These are phyloP conservation scores for Cutaneotrichosporon dermatis DNA, from an alignment of 1,284 basidiomycete species.

Conservation along the genomic window DNA sequence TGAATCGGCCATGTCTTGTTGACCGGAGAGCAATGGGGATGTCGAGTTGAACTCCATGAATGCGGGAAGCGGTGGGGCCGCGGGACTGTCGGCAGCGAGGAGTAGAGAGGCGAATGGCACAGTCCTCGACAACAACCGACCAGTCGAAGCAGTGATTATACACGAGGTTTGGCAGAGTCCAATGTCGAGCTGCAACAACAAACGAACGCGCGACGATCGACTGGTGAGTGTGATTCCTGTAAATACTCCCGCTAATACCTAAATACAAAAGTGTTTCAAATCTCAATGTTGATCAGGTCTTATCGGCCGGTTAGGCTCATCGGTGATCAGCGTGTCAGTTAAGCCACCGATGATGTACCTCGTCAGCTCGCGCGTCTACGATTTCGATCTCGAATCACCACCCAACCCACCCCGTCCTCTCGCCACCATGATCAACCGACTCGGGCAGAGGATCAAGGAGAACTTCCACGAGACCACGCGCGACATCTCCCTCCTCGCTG, in stretches of 20 bases:
- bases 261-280: not conserved
- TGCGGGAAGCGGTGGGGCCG: too few relatives aligned
- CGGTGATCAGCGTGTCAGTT: not conserved
- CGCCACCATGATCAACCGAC: constrained; percentile 36
- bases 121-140: too few relatives aligned
- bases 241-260: not conserved
- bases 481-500: constrained; percentile 44
- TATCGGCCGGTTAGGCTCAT: not conserved
- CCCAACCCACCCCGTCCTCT: not conserved
- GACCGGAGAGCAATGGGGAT: not conserved
- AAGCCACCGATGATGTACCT: too few relatives aligned
- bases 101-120: too few relatives aligned
- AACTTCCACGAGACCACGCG: constrained; percentile 50
- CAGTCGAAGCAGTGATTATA: too few relatives aligned
- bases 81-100: too few relatives aligned
- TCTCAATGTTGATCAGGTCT: too few relatives aligned
- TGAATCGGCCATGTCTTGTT: constrained; percentile 4
- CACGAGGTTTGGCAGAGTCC: too few relatives aligned
- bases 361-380: too few relatives aligned
- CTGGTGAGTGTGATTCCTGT: too few relatives aligned
- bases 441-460: constrained; percentile 49
- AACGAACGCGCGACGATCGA: too few relatives aligned
- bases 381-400: not conserved
- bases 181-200: too few relatives aligned
- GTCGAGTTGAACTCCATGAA: constrained; percentile 1